A percentile compares a stretch with the other conserved stretches of the same genome.
These are phyloP conservation scores for Galeopsis tetrahit DNA, from an alignment of 257 asterid species.

Conservation along the genomic window DNA sequence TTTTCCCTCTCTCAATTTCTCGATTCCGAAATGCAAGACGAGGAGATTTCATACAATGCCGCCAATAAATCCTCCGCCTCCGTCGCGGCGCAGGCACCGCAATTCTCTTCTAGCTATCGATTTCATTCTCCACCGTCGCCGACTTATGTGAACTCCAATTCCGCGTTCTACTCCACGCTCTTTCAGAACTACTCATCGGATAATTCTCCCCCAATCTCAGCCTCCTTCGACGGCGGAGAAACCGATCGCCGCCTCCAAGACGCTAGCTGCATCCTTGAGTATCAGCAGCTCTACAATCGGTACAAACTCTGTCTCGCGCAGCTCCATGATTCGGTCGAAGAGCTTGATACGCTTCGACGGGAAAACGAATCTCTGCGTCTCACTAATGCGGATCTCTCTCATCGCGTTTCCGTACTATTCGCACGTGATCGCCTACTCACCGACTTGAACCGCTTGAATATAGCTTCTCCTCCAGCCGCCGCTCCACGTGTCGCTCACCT, in stretches of 20 bases:
- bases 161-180: constrained; percentile 52
- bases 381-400: constrained; percentile 71
- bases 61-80: constrained; percentile 36
- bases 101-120: constrained; percentile 42
- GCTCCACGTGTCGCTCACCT: constrained; percentile 34
- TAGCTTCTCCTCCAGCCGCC: constrained; percentile 40
- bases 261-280: constrained; percentile 58
- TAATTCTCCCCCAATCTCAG: constrained; percentile 48
- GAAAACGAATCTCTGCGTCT: constrained; percentile 64
- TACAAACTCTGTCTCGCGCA: constrained; percentile 61
- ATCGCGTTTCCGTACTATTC: constrained; percentile 60
- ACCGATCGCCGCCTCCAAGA: constrained; percentile 48
- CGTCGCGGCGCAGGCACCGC: constrained; percentile 35
- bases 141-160: constrained; percentile 43
- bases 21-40: constrained; percentile 48
- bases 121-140: constrained; percentile 59
- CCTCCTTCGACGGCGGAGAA: constrained; percentile 55
- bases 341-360: constrained; percentile 59
- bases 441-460: constrained; percentile 61
- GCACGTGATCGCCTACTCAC: constrained; percentile 69
- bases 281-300: constrained; percentile 79
- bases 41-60: constrained; percentile 35
- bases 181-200: constrained; percentile 48
- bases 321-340: constrained; percentile 60
- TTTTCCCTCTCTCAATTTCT: constrained; percentile 22